Evolutionary conservation across 2,329 filamentous ascomycete genomes (phyloP).

Genomic region (Sporothrix brasiliensis): DNA sequence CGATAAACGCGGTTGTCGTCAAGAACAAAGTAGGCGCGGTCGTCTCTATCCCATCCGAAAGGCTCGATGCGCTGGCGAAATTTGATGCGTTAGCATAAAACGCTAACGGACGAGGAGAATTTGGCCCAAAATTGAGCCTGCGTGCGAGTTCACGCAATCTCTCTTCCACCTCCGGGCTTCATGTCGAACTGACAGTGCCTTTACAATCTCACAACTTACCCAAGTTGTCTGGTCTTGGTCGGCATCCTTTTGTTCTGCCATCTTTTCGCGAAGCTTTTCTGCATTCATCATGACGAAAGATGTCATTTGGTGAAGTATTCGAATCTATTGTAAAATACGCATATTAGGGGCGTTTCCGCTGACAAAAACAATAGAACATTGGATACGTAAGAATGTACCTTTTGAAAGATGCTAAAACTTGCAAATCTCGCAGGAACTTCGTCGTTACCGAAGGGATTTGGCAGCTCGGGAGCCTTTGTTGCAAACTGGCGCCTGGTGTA

Average conservation of each 20-base stretch:
- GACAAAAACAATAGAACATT: slow-evolving; percentile 9
- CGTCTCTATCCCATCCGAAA: slow-evolving; percentile 84
- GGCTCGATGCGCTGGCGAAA: slow-evolving; percentile 69
- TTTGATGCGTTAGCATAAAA: neutral
- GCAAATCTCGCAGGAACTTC: slow-evolving; percentile 74
- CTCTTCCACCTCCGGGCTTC: slow-evolving; percentile 34
- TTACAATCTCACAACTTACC: slow-evolving; percentile 60
- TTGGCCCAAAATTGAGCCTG: neutral
- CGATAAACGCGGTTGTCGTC: slow-evolving; percentile 95
- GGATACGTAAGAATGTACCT: slow-evolving; percentile 52
- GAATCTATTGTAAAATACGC: slow-evolving; percentile 54
- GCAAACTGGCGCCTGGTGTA: slow-evolving; percentile 88
- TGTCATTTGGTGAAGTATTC: slow-evolving; percentile 83
- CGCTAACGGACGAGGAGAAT: neutral
- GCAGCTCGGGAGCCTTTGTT: slow-evolving; percentile 70
- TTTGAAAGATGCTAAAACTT: slow-evolving; percentile 80
- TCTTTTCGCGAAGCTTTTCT: slow-evolving; percentile 81
- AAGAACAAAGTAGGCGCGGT: slow-evolving; percentile 84
- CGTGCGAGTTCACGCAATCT: neutral
- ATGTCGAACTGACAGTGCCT: neutral
- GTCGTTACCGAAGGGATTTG: slow-evolving; percentile 81
- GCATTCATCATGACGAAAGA: slow-evolving; percentile 87
- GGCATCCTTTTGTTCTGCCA: slow-evolving; percentile 77
- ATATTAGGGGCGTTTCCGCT: neutral
- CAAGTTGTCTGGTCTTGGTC: slow-evolving; percentile 86